phyloP scores from a whole-genome alignment of 2,329 filamentous ascomycete species.

The Orbilia javanica region DNA sequence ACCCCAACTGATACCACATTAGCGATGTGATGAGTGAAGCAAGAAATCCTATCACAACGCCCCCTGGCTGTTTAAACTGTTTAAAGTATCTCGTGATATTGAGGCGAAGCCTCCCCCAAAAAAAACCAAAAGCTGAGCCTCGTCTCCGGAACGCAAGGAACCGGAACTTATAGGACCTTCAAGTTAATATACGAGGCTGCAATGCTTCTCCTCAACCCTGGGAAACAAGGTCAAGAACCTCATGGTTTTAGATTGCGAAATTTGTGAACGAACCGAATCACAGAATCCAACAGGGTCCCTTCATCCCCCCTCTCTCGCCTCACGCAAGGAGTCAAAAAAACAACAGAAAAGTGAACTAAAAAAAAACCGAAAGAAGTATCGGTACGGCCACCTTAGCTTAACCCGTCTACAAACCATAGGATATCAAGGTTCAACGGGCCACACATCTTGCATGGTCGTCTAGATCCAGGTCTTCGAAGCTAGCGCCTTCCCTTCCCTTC shows the following conservation, averaged over 20 bases:
- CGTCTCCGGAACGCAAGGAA: slow-evolving; percentile 41
- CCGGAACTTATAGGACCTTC: slow-evolving; percentile 31
- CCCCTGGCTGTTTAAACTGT: slow-evolving; percentile 23
- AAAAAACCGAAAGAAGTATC: background rate
- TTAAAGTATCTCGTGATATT: slow-evolving; percentile 15
- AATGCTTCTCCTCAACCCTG: background rate
- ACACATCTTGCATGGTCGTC: background rate
- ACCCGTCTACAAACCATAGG: slow-evolving; percentile 3
- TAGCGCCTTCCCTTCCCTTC: background rate
- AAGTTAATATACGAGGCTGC: slow-evolving; percentile 12
- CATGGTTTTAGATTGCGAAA: slow-evolving; percentile 4
- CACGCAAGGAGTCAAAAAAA: no score
- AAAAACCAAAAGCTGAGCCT: slow-evolving; percentile 4
- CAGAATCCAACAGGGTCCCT: background rate
- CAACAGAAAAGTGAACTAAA: no score
- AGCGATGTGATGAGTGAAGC: background rate
- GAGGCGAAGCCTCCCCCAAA: slow-evolving; percentile 21
- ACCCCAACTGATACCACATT: slow-evolving; percentile 28
- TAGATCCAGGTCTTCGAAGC: slow-evolving; percentile 18
- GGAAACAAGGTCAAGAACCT: background rate
- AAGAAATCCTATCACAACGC: background rate
- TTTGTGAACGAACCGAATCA: slow-evolving; percentile 4
- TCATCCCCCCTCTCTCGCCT: no score
- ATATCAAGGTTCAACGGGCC: no score
- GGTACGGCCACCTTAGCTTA: background rate